A percentile compares a stretch with the other conserved stretches of the same genome.
phyloP scores from a whole-genome alignment of 768 basidiomycete species.

The Suillus discolor region DNA sequence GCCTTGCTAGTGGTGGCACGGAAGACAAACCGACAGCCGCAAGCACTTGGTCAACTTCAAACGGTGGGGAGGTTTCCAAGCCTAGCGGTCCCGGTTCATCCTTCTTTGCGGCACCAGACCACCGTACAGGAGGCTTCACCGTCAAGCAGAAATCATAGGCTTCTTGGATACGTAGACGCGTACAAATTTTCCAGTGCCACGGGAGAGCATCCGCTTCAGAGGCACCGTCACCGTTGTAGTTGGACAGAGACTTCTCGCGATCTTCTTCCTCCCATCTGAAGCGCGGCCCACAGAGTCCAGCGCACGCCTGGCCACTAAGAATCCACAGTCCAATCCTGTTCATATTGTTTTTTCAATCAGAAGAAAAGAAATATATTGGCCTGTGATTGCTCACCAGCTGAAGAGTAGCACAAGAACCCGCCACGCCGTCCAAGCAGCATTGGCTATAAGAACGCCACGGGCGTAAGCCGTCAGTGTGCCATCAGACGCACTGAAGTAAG shows the following conservation, averaged over 20 bases:
- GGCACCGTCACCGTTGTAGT: constrained; percentile 44
- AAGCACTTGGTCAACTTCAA: constrained; percentile 59
- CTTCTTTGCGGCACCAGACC: constrained; percentile 38
- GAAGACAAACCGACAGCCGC: constrained; percentile 56
- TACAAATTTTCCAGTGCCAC: constrained; percentile 81
- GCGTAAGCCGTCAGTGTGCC: constrained; percentile 78
- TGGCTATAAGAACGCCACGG: constrained; percentile 76
- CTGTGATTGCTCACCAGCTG: constrained; percentile 58
- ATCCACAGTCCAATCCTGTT: constrained; percentile 78
- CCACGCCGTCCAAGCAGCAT: constrained; percentile 83
- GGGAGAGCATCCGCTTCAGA: constrained; percentile 54
- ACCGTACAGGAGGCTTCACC: constrained; percentile 37
- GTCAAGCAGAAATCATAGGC: constrained; percentile 82
- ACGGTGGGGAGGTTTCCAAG: constrained; percentile 34
- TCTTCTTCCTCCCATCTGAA: constrained; percentile 85
- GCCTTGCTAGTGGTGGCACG: constrained; percentile 53
- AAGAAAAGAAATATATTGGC: background rate
- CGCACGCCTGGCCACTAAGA: constrained; percentile 74
- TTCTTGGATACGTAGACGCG: constrained; percentile 70
- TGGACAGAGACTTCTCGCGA: constrained; percentile 57
- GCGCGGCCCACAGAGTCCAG: constrained; percentile 83
- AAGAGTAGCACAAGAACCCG: constrained; percentile 63
- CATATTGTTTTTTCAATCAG: background rate
- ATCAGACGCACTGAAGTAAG: constrained; percentile 67
- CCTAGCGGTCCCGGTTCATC: constrained; percentile 30